Conservation (phyloP, 768 basidiomycete genomes). For the Botryobasidium botryosum region DNA sequence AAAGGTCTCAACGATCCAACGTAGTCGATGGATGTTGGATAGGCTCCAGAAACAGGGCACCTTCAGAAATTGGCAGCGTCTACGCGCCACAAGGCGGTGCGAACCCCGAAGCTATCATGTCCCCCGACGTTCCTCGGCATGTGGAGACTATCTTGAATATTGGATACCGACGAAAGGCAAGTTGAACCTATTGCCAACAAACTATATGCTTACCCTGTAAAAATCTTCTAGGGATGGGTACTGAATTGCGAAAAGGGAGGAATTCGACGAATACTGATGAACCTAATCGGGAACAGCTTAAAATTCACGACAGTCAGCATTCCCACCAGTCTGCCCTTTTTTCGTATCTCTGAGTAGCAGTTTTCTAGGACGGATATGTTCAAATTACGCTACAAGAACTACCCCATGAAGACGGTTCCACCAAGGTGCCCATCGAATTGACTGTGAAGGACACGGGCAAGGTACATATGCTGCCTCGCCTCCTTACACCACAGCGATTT, state of each 20-base stretch:
- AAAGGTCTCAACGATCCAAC: conserved; percentile 13
- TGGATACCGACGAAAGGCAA: conserved; percentile 48
- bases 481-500: conserved; percentile 4
- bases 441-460: conserved; percentile 83
- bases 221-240: conserved; percentile 52
- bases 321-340: neutral
- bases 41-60: conserved; percentile 68
- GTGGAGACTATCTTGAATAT: conserved; percentile 87
- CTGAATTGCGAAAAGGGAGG: conserved; percentile 85
- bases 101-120: conserved; percentile 9
- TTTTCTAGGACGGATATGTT: conserved; percentile 61
- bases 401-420: conserved; percentile 32
- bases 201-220: neutral
- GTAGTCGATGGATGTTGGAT: conserved; percentile 85
- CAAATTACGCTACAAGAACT: conserved; percentile 70
- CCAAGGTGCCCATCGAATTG: conserved; percentile 63
- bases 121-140: conserved; percentile 23
- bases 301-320: conserved; percentile 72
- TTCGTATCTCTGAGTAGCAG: neutral
- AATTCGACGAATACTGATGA: conserved; percentile 83
- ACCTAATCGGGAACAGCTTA: conserved; percentile 82
- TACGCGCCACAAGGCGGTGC: conserved; percentile 60
- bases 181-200: conserved; percentile 13
- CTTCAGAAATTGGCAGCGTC: conserved; percentile 75
- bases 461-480: conserved; percentile 23